Percentiles rank a stretch among this genome's conserved stretches.
phyloP scores from a whole-genome alignment of 306 rosid species.

The Alnus rubra region DNA sequence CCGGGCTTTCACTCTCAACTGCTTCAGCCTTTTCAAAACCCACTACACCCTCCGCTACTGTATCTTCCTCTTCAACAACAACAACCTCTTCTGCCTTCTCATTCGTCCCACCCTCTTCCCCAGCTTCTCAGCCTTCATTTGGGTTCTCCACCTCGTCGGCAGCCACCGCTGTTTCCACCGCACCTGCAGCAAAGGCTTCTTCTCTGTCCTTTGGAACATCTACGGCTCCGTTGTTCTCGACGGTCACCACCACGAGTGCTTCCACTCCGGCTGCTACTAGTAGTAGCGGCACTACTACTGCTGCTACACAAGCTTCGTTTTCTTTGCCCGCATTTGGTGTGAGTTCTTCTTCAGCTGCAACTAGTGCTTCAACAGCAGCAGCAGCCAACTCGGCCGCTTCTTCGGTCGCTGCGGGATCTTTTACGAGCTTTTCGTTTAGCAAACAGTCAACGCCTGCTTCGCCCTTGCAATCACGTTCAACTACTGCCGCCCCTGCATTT shows the following conservation, averaged over 20 bases:
- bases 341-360: conserved; percentile 30
- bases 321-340: conserved; percentile 30
- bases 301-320: conserved; percentile 34
- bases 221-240: conserved; percentile 36
- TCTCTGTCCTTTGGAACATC: conserved; percentile 30
- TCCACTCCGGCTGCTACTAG: conserved; percentile 32
- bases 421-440: conserved; percentile 32
- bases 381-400: conserved; percentile 32
- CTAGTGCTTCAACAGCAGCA: conserved; percentile 17
- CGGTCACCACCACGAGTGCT: conserved; percentile 40
- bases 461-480: conserved; percentile 39
- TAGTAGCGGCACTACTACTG: conserved; percentile 16
- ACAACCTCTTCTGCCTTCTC: conserved; percentile 34
- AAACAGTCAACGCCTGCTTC: conserved; percentile 32
- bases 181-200: conserved; percentile 27
- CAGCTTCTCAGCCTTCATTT: conserved; percentile 33
- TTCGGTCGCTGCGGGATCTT: conserved; percentile 10
- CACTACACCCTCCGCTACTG: conserved; percentile 5
- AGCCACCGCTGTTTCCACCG: conserved; percentile 1
- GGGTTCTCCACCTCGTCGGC: conserved; percentile 28
- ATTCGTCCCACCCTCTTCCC: conserved; percentile 32
- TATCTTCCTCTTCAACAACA: conserved; percentile 25
- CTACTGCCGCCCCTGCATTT: conserved; percentile 26
- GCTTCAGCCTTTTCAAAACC: conserved; percentile 35
- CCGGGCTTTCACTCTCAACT: conserved; percentile 34